Percentiles rank a stretch among this genome's conserved stretches.
Conservation (phyloP, 768 basidiomycete species). For the Austroboletus festivus region DNA sequence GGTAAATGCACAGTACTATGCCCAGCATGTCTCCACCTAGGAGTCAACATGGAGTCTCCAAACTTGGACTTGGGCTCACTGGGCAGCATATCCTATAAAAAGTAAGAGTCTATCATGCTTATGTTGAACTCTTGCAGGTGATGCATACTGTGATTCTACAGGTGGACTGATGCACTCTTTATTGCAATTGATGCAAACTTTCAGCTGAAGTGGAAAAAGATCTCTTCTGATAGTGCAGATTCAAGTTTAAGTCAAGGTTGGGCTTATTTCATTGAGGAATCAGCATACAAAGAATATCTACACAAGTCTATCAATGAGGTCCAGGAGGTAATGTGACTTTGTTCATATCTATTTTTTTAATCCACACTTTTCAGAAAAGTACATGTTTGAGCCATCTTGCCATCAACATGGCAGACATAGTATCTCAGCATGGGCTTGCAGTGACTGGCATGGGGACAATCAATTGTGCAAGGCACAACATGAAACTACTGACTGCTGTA, state of each 20-base stretch:
- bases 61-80: no score
- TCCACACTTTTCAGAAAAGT: not conserved
- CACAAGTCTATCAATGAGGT: not conserved
- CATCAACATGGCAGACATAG: not conserved
- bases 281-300: constrained; percentile 18
- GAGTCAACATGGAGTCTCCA: no score
- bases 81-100: no score
- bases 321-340: constrained; percentile 25
- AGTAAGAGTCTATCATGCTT: no score
- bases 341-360: not conserved
- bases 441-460: not conserved
- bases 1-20: no score
- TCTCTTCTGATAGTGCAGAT: constrained; percentile 12
- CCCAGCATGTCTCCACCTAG: no score
- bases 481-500: not conserved
- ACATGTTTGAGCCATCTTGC: not conserved
- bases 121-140: no score
- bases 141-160: not conserved
- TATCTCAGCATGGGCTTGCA: not conserved
- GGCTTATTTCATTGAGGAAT: constrained; percentile 25
- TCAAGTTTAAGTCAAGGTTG: constrained; percentile 21
- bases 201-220: constrained; percentile 18
- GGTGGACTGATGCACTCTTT: constrained; percentile 22
- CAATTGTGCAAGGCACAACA: not conserved
- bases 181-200: constrained; percentile 32